A percentile compares a stretch with the other conserved stretches of the same genome.
phyloP scores from a whole-genome alignment of 2,329 filamentous ascomycete species.

The Emmonsiellopsis sp. region DNA sequence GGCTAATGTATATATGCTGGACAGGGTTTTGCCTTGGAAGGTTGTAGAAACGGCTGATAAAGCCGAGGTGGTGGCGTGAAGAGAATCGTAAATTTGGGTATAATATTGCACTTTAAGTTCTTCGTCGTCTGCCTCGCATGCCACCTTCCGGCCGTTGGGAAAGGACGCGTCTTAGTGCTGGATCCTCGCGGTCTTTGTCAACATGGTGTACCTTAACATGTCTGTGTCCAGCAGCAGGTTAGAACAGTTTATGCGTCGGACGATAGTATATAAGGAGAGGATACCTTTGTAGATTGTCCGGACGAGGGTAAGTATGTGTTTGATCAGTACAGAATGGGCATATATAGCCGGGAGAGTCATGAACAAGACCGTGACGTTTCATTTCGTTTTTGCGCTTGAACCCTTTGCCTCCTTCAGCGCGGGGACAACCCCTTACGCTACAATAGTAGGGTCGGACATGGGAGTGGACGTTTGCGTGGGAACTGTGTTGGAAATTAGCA shows the following conservation, averaged over 20 bases:
- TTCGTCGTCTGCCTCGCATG: constrained; percentile 66
- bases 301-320: constrained; percentile 88
- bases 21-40: too few species aligned
- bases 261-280: constrained; percentile 17
- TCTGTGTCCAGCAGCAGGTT: constrained; percentile 36
- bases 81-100: background rate
- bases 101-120: constrained; percentile 27
- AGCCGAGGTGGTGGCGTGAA: background rate
- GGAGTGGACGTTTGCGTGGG: constrained; percentile 53
- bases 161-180: constrained; percentile 69
- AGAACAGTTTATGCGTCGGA: background rate
- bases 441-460: constrained; percentile 56
- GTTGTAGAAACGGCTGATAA: background rate
- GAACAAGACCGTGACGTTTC: constrained; percentile 75
- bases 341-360: constrained; percentile 87
- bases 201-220: constrained; percentile 88
- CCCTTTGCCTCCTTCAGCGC: constrained; percentile 53
- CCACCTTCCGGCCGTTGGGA: constrained; percentile 78
- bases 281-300: constrained; percentile 90
- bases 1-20: too few species aligned
- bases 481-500: constrained; percentile 21
- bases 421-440: constrained; percentile 47
- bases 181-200: constrained; percentile 84
- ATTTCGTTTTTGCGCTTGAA: constrained; percentile 64
- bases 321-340: constrained; percentile 93